Conservation (phyloP, 1,284 basidiomycete genomes). For the Melampsora americana region DNA sequence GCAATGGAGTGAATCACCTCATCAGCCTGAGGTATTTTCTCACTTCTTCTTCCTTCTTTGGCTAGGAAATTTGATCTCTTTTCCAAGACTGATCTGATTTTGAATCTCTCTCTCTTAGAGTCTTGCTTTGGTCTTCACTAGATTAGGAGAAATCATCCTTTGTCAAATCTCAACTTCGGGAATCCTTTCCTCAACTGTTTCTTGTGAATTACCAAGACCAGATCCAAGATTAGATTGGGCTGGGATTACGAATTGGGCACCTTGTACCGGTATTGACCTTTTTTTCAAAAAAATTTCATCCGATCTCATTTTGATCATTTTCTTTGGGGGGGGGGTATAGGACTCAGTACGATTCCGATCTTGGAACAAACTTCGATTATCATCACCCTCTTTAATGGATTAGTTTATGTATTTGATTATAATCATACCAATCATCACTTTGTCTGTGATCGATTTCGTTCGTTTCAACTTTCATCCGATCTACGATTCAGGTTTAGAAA, state of each 20-base stretch:
- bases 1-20: constrained; percentile 8
- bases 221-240: constrained; percentile 29
- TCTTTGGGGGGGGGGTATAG: no score
- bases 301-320: background rate
- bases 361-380: background rate
- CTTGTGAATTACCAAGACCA: background rate
- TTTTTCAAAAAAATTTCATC: no score
- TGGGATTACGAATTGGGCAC: constrained; percentile 20
- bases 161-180: background rate
- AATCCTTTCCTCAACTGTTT: background rate
- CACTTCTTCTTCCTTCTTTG: no score
- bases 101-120: background rate
- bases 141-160: constrained; percentile 19
- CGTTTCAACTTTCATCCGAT: constrained; percentile 19
- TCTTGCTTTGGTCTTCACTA: constrained; percentile 10
- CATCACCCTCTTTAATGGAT: background rate
- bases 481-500: constrained; percentile 24
- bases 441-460: background rate
- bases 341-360: background rate
- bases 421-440: background rate
- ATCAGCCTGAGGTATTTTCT: background rate
- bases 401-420: background rate
- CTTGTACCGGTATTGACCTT: constrained; percentile 37
- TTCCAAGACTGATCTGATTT: background rate
- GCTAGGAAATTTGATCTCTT: no score